These are phyloP conservation scores for Plasmodium vivax DNA, from an alignment of 169 alveolate species.

Conservation along the genomic window DNA sequence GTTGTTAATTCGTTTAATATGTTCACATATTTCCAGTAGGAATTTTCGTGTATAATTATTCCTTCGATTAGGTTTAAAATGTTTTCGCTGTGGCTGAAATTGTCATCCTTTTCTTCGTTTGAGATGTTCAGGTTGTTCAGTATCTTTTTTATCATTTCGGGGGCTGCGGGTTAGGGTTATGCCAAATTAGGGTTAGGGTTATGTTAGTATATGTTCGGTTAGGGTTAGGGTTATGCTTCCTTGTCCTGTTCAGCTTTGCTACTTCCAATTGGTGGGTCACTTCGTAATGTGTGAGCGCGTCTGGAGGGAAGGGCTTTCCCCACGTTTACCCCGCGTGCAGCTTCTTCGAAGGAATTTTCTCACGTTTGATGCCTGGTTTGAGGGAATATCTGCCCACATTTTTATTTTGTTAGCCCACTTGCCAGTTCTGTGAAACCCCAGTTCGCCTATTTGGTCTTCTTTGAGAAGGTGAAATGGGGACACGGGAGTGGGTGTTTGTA, in stretches of 20 bases:
- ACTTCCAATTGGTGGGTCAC: not conserved
- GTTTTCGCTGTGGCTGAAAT: slow-evolving; percentile 52
- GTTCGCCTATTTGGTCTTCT: not conserved
- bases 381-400: not conserved
- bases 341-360: not conserved
- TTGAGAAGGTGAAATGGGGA: not conserved
- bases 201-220: too few species aligned
- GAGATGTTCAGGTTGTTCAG: slow-evolving; percentile 40
- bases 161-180: not conserved
- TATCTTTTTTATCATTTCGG: slow-evolving; percentile 59
- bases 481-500: not conserved
- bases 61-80: slow-evolving; percentile 62
- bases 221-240: not conserved
- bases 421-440: not conserved
- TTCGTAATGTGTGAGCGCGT: not conserved
- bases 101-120: slow-evolving; percentile 67
- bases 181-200: not conserved
- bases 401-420: not conserved
- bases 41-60: slow-evolving; percentile 42
- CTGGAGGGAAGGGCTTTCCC: not conserved
- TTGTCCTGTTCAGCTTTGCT: not conserved
- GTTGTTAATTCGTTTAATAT: slow-evolving; percentile 69
- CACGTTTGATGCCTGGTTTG: not conserved
- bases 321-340: not conserved
- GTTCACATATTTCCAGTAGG: slow-evolving; percentile 60